Percentiles rank a stretch among this genome's conserved stretches.
phyloP scores from a whole-genome alignment of 768 basidiomycete genomes.

The Trichaptum fuscoviolaceum region DNA sequence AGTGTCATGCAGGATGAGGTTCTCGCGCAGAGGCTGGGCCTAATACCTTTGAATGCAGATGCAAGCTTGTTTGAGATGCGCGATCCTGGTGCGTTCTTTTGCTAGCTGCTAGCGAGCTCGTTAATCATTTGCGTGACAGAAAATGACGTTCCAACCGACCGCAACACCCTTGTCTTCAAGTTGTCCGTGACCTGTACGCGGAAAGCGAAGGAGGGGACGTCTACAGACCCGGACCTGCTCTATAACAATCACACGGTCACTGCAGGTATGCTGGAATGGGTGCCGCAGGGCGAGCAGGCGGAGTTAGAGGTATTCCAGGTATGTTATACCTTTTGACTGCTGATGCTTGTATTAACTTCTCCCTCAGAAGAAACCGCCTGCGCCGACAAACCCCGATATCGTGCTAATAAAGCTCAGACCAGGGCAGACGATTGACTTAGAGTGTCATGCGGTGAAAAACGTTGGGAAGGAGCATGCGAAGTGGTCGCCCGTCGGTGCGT shows the following conservation, averaged over 20 bases:
- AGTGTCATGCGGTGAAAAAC: constrained; percentile 88
- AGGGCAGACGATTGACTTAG: constrained; percentile 81
- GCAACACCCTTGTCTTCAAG: constrained; percentile 87
- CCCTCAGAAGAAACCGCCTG: not conserved
- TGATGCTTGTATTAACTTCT: not conserved
- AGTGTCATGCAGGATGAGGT: constrained; percentile 93
- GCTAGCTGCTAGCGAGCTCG: not conserved
- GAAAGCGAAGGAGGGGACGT: constrained; percentile 32
- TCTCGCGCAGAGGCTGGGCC: constrained; percentile 84
- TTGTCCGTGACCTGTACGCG: constrained; percentile 65
- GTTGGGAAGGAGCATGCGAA: constrained; percentile 95
- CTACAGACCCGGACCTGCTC: constrained; percentile 50
- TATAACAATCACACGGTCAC: constrained; percentile 69
- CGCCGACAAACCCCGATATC: constrained; percentile 47
- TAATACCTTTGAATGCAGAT: constrained; percentile 85
- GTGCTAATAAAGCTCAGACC: constrained; percentile 89
- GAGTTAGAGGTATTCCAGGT: constrained; percentile 41
- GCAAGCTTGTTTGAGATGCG: constrained; percentile 65
- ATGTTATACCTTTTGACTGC: constrained; percentile 16
- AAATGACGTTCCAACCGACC: constrained; percentile 70
- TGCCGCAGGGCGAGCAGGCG: constrained; percentile 77
- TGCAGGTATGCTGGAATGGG: constrained; percentile 68
- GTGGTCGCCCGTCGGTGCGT: constrained; percentile 87
- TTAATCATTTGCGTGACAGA: constrained; percentile 21
- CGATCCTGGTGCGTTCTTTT: not conserved